These are phyloP conservation scores for Gossypium davidsonii DNA, from an alignment of 441 rosid genomes.

Conservation along the genomic window DNA sequence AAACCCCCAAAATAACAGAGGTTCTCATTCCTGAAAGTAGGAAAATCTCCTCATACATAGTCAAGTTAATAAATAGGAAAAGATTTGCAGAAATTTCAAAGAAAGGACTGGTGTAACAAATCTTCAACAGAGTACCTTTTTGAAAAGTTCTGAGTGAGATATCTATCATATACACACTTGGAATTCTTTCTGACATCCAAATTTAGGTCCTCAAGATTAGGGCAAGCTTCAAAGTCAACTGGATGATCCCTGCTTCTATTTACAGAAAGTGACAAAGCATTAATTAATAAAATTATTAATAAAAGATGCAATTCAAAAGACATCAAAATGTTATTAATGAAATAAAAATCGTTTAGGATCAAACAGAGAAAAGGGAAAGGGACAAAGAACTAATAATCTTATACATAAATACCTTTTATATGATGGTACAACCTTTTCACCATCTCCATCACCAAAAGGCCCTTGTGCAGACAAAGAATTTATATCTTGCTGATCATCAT, in stretches of 20 bases:
- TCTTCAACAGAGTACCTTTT: conserved; percentile 35
- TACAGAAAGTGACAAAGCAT: conserved; percentile 15
- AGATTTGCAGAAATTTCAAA: neutral
- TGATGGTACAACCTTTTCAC: conserved; percentile 28
- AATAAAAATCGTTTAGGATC: neutral
- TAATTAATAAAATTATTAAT: conserved; percentile 6
- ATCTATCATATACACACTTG: conserved; percentile 30
- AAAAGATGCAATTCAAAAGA: conserved; percentile 1
- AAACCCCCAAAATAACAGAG: neutral
- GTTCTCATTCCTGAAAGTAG: neutral
- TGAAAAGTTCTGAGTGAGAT: conserved; percentile 24
- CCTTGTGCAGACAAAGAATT: conserved; percentile 21
- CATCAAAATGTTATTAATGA: conserved; percentile 1
- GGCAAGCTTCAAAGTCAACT: conserved; percentile 58
- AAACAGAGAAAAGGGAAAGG: neutral
- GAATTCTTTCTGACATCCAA: conserved; percentile 56
- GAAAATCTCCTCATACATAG: neutral
- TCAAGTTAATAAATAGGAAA: neutral
- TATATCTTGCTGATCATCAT: conserved; percentile 26
- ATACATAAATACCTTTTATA: conserved; percentile 40
- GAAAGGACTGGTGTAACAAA: neutral
- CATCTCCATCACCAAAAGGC: conserved; percentile 27
- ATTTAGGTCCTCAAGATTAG: conserved; percentile 67
- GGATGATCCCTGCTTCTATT: conserved; percentile 41
- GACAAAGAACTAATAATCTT: conserved; percentile 4